Evolutionary conservation across 352 stramenopile genomes (phyloP), one percentile per base, ranked within the genome.

Genomic region (Phytophthora boehmeriae): DNA sequence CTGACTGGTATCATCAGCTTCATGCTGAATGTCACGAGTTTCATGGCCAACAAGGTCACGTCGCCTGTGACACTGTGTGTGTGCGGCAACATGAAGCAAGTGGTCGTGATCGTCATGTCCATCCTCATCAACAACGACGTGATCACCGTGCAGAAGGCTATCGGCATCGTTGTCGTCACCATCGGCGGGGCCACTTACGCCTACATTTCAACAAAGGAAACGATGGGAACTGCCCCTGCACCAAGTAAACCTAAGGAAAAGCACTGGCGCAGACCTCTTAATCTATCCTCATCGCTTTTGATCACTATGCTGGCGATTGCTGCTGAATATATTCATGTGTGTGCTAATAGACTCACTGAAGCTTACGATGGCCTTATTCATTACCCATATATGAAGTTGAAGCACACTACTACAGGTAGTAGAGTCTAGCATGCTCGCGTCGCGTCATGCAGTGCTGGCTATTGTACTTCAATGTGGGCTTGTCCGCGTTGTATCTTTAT

Each of bases 81-180:
- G 38, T 94, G 92, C 51, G 91, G 86, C 53, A 98, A 98, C 76
- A 86, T 98, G 56, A 98, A 99, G 75, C 94, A 98, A 82, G 89
- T 96, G 48, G 73, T 90, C 23, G 86, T 94, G 50, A 92, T 92
- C 63, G 71, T 79, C 43, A 79, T 92, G 76, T 93, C 83, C 45
- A 90, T 90, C 50, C 19, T 86, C 39, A 88, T 93, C 59, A 89
- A 90, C 64, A 62, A 87, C 68, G 84, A 93, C 45, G 68, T 80
- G 16, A 78, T 93, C 59, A 86, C 76, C 8, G 67, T 75, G 4
- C 80, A 90, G 59, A 93, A 89, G 53, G 62, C 84, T 53, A 63
- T 89, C 35, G 83, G 82, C 35, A 92, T 92, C 48, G 66, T 73
- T 49, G 59, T 95, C 53, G 86, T 93, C 51, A 81, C 82, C 22